A percentile compares a stretch with the other conserved stretches of the same genome.
phyloP scores from a whole-genome alignment of 2,329 filamentous ascomycete species.

The Metarhizium rileyi region DNA sequence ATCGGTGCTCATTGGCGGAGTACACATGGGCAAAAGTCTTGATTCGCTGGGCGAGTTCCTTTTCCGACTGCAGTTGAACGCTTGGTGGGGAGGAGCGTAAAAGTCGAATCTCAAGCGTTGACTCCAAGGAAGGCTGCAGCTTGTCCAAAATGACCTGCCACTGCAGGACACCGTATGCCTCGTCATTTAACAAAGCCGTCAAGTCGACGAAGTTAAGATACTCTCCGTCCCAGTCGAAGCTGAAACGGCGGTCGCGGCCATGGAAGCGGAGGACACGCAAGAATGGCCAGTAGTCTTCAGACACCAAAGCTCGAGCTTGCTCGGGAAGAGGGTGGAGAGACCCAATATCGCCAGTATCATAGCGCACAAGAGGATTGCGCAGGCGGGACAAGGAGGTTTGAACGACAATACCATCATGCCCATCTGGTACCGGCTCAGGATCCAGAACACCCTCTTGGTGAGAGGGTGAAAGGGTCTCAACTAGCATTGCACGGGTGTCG shows the following conservation, averaged over 20 bases:
- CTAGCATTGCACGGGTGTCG: constrained; percentile 24
- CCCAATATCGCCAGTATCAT: constrained; percentile 30
- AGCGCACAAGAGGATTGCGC: constrained; percentile 32
- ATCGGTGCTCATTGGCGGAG: constrained; percentile 20
- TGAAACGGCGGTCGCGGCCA: constrained; percentile 32
- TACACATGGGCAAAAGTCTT: constrained; percentile 16
- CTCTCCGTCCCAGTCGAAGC: constrained; percentile 30
- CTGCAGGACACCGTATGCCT: constrained; percentile 23
- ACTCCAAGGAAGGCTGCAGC: constrained; percentile 16
- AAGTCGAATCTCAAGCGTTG: constrained; percentile 17
- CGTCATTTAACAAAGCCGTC: constrained; percentile 12
- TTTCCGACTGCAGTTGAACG: neutral
- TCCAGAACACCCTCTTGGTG: constrained; percentile 3
- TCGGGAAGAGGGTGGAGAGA: constrained; percentile 27
- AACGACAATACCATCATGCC: constrained; percentile 26
- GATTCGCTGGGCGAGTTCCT: constrained; percentile 10
- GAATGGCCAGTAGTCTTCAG: constrained; percentile 14
- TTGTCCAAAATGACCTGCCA: constrained; percentile 31
- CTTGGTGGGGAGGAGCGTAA: constrained; percentile 10
- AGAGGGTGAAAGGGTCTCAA: constrained; percentile 25
- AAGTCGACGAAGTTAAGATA: constrained; percentile 28
- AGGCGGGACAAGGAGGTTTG: constrained; percentile 30
- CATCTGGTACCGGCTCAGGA: constrained; percentile 15
- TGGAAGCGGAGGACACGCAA: constrained; percentile 26
- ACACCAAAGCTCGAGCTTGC: constrained; percentile 7